Evolutionary conservation across 495 filamentous ascomycete species (phyloP), one percentile per base, ranked within the genome.

Genomic region (Hypomontagnella monticulosa): DNA sequence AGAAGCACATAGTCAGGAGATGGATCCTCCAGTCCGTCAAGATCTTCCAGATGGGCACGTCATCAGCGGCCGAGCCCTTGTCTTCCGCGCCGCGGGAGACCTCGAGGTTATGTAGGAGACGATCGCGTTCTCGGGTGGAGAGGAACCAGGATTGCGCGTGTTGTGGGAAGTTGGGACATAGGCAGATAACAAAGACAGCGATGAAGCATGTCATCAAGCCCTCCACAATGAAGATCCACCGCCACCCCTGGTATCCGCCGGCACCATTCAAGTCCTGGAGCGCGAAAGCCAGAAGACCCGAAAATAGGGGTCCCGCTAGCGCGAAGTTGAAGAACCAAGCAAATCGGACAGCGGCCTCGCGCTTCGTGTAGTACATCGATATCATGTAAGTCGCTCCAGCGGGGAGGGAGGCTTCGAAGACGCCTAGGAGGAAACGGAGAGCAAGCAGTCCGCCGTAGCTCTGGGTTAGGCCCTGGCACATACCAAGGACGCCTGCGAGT

Each of bases 151-250:
- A 52, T 3, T 61, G 82, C 3, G 91, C 90, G 16, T 87, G 76
- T 49, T 89, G 88, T 0, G 91, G 91, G 67, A 93, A 93, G 63
- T 93, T 89, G 56, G 87, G 84, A 2, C 93, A 89, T 66, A 88
- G 77, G 84, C 85, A 91, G 71, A 89, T 87, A 5, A 84, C 86
- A 2, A 80, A 76, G 1, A 90, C 23, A 0, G 88, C 90, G 32
- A 92, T 78, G 10, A 93, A 1, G 11, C 89, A 71, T 0, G 90
- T 92, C 3, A 80, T 78, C 9, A 84, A 79, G 0, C 89, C 89
- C 71, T 91, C 89, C 10, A 88, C 73, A 44, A 84, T 81, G 70
- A 89, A 91, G 55, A 91, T 90, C 89, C 89, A 91, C 3, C 85
- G 78, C 89, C 89, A 91, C 2, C 89, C 88, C 1, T 73, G 61